Conservation (phyloP, 2,329 filamentous ascomycete species). For the Epichloe coenophiala region DNA sequence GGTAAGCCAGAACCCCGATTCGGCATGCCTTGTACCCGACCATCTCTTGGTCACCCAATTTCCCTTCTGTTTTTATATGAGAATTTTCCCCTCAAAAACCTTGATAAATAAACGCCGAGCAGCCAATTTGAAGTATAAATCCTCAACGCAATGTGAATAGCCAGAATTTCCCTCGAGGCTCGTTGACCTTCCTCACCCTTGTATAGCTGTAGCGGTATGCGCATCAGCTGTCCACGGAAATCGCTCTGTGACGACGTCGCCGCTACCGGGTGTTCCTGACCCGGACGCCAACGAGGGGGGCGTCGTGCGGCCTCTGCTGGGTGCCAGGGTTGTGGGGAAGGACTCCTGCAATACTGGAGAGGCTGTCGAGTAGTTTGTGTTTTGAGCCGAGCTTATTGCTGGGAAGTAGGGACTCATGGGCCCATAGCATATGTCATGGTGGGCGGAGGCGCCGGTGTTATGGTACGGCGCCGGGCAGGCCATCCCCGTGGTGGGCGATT, state of each 20-base stretch:
- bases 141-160: too few species aligned
- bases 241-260: slow-evolving; percentile 26
- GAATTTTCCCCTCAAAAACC: background rate
- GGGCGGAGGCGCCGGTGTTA: slow-evolving; percentile 23
- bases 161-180: background rate
- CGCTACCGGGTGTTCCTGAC: slow-evolving; percentile 32
- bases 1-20: background rate
- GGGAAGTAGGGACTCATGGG: slow-evolving; percentile 7
- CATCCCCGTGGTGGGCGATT: background rate
- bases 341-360: slow-evolving; percentile 7
- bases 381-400: slow-evolving; percentile 8
- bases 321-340: background rate
- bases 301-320: slow-evolving; percentile 20
- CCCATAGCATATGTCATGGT: slow-evolving; percentile 25
- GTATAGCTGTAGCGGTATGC: slow-evolving; percentile 36
- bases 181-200: slow-evolving; percentile 14
- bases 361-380: slow-evolving; percentile 5
- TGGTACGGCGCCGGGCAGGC: slow-evolving; percentile 11
- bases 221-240: slow-evolving; percentile 35
- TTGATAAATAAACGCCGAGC: slow-evolving; percentile 1
- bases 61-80: background rate
- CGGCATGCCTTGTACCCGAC: background rate
- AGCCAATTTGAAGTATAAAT: background rate
- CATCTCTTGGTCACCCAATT: background rate
- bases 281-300: slow-evolving; percentile 32